Evolutionary conservation across 2,329 filamentous ascomycete genomes (phyloP).

Genomic region (Cercospora nicotianae): DNA sequence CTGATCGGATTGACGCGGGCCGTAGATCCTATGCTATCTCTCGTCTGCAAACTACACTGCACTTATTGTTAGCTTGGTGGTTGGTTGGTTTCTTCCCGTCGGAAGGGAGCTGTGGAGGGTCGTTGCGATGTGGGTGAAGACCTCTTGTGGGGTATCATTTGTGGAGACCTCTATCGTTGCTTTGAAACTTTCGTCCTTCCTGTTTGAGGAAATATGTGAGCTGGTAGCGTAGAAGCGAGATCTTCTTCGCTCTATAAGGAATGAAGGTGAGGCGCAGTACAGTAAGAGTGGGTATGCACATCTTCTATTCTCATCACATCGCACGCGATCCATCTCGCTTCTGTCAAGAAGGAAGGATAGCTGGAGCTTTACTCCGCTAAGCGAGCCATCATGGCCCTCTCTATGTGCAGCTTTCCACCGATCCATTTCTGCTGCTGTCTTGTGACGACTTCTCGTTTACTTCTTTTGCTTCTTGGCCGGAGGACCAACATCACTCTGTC

Average conservation of each 20-base stretch:
- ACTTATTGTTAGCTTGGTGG: background rate
- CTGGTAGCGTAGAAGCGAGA: too few species aligned
- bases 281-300: background rate
- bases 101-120: too few species aligned
- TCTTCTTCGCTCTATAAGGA: too few species aligned
- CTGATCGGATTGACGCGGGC: background rate
- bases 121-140: too few species aligned
- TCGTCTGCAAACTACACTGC: background rate
- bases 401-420: too few species aligned
- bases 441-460: slow-evolving; percentile 15
- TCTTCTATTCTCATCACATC: background rate
- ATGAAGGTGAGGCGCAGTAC: too few species aligned
- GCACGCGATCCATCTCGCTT: too few species aligned
- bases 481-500: slow-evolving; percentile 44
- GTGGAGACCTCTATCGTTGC: background rate
- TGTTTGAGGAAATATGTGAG: background rate
- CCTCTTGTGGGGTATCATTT: background rate
- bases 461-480: slow-evolving; percentile 45
- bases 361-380: background rate
- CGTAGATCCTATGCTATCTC: background rate
- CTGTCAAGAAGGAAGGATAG: background rate
- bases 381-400: too few species aligned
- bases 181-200: background rate
- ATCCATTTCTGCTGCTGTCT: background rate
- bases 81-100: background rate